A percentile compares a stretch with the other conserved stretches of the same genome.
These are phyloP conservation scores for Pestalotiopsis sp. DNA, from an alignment of 2,329 filamentous ascomycete species.

Conservation along the genomic window DNA sequence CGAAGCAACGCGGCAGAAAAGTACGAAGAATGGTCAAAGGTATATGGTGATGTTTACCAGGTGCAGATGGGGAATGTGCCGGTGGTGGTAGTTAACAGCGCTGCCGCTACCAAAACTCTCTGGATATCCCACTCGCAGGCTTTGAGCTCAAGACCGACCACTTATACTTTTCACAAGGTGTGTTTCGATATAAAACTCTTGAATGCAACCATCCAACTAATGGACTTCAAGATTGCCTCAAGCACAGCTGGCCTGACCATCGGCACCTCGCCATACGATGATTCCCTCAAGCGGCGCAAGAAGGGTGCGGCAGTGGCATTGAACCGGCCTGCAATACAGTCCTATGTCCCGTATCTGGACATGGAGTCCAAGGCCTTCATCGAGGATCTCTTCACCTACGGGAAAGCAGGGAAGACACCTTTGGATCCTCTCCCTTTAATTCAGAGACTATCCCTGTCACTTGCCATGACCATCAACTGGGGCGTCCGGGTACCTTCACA, in stretches of 20 bases:
- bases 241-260: conserved; percentile 80
- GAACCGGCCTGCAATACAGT: conserved; percentile 74
- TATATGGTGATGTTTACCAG: conserved; percentile 68
- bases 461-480: conserved; percentile 77
- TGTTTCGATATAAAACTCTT: not conserved
- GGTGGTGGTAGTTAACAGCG: conserved; percentile 78
- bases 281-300: conserved; percentile 74
- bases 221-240: conserved; percentile 52
- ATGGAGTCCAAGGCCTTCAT: conserved; percentile 74
- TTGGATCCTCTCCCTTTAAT: conserved; percentile 75
- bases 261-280: conserved; percentile 82
- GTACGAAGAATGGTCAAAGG: conserved; percentile 56
- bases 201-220: not conserved
- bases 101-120: conserved; percentile 71
- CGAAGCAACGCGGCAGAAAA: conserved; percentile 57
- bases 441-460: conserved; percentile 76
- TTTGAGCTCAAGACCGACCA: conserved; percentile 74
- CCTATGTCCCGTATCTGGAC: conserved; percentile 82
- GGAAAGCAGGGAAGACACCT: conserved; percentile 61
- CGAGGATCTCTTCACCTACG: conserved; percentile 70
- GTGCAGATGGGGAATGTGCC: conserved; percentile 70
- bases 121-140: conserved; percentile 82
- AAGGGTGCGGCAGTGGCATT: conserved; percentile 80
- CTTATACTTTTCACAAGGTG: conserved; percentile 82
- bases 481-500: conserved; percentile 75